Evolutionary conservation across 495 filamentous ascomycete genomes (phyloP).

Genomic region (Penicillium paxilli): DNA sequence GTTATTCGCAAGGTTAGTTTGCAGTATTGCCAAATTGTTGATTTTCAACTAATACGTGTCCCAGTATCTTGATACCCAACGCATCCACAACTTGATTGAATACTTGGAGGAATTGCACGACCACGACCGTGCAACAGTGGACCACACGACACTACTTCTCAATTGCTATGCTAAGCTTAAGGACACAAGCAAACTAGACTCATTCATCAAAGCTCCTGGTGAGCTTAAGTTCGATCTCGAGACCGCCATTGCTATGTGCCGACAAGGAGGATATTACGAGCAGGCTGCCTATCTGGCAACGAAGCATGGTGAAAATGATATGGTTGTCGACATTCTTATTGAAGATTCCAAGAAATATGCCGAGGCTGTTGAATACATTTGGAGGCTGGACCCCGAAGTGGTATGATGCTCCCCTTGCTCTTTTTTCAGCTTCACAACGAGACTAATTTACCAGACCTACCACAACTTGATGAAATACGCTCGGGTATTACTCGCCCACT

Average conservation of each 20-base stretch:
- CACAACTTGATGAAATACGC: constrained; percentile 93
- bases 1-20: constrained; percentile 78
- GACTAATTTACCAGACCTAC: constrained; percentile 61
- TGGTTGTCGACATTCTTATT: constrained; percentile 92
- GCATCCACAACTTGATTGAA: constrained; percentile 96
- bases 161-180: constrained; percentile 99
- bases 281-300: constrained; percentile 95
- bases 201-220: constrained; percentile 93
- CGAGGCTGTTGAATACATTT: constrained; percentile 89
- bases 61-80: constrained; percentile 89
- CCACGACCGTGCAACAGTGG: constrained; percentile 88
- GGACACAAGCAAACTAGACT: constrained; percentile 90
- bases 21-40: neutral
- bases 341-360: constrained; percentile 89
- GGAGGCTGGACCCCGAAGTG: constrained; percentile 77
- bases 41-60: constrained; percentile 17
- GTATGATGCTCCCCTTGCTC: constrained; percentile 47
- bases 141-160: constrained; percentile 90
- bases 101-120: constrained; percentile 97
- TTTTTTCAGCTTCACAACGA: neutral
- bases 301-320: constrained; percentile 89
- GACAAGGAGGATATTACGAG: constrained; percentile 96
- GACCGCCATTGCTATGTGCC: constrained; percentile 96
- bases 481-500: constrained; percentile 82
- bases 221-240: constrained; percentile 96